phyloP scores from a whole-genome alignment of 2,329 filamentous ascomycete genomes.

The Leptographium radiaticola region DNA sequence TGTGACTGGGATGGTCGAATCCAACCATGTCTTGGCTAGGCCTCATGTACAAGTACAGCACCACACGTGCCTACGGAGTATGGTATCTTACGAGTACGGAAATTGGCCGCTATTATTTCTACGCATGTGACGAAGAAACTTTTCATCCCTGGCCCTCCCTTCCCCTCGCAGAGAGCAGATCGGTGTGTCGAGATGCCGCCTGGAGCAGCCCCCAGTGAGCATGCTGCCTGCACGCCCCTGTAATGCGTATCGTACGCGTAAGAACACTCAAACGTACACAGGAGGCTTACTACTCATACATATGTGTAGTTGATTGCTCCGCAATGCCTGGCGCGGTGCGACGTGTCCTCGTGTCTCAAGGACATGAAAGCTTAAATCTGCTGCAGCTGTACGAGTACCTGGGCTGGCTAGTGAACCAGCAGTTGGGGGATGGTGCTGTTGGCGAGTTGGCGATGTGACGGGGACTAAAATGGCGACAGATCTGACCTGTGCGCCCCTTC shows the following conservation, averaged over 20 bases:
- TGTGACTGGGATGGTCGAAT: too few species aligned
- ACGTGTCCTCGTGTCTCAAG: not conserved
- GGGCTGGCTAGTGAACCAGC: not conserved
- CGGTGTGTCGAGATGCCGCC: not conserved
- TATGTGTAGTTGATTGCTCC: not conserved
- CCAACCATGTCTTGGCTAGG: too few species aligned
- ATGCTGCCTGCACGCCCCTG: too few species aligned
- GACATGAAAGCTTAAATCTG: conserved; percentile 3
- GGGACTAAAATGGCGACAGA: conserved; percentile 7
- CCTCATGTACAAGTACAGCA: not conserved
- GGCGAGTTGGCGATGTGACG: conserved; percentile 7
- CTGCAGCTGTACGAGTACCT: not conserved
- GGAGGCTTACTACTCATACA: not conserved
- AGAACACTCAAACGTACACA: too few species aligned
- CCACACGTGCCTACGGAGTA: not conserved
- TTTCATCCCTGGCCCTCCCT: not conserved
- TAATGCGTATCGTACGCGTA: too few species aligned
- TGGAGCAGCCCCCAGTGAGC: not conserved
- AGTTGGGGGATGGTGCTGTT: conserved; percentile 1
- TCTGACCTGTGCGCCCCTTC: not conserved
- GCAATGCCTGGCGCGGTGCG: not conserved
- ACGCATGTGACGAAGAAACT: conserved; percentile 1
- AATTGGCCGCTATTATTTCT: not conserved
- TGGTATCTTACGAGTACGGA: not conserved
- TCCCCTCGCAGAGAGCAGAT: not conserved